Base-by-base conservation (phyloP, 768 basidiomycete species). In the Phylloporus arenicola region DNA sequence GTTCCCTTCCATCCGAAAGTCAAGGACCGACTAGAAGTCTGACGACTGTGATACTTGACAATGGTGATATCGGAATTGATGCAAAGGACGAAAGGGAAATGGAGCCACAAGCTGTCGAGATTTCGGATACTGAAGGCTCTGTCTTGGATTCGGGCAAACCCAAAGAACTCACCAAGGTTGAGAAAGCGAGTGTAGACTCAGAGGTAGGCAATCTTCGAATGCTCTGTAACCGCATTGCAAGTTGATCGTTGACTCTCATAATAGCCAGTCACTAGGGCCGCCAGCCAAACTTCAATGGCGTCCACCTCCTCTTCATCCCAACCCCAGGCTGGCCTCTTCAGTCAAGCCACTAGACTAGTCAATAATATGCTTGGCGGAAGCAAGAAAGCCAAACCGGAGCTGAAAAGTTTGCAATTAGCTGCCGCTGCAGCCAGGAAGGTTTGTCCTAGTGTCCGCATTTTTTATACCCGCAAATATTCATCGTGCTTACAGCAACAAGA, bases 341-440 rank as follows among this genome's bases (percentile, higher is more conserved):
- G 78, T 29, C 82, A 86, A 57, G 84, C 89, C 6, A 80, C 80
- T 16, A 87, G 82, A 57, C 70, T 88, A 14, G 72, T 88, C 40
- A 82, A 71, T 56, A 86, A 72, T 52, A 79, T 87, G 50, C 71
- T 89, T 47, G 82, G 86, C 7, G 76, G 75, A 19, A 72, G 75
- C 52, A 91, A 87, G 73, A 91, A 88, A 63, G 74, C 64, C 38
- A 86, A 86, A 58, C 73, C 81, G 8, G 86, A 89, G 61, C 80
- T 90, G 37, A 92, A 91, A 73, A 88, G 84, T 43, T 64, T 92
- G 27, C 87, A 90, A 61, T 76, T 84, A 53, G 91, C 92, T 14
- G 87, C 89, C 0, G 79, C 79, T 16, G 88, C 82, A 3, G 91
- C 90, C 3, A 94, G 91, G 74, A 95, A 86, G 84, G 93, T 92